These are phyloP conservation scores for Arthroderma uncinatum DNA, from an alignment of 2,329 filamentous ascomycete genomes.

Conservation along the genomic window DNA sequence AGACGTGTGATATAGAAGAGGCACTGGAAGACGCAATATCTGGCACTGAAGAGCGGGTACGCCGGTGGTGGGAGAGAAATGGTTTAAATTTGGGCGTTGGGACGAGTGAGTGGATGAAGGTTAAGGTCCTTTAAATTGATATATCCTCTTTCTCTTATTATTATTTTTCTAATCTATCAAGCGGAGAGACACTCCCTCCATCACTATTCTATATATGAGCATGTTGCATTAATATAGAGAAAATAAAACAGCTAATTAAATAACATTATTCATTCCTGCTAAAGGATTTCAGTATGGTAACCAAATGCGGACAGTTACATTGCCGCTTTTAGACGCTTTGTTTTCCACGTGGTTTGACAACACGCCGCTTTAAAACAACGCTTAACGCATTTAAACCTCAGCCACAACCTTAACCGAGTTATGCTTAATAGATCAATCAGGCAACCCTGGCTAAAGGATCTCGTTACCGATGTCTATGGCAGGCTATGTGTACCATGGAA, in stretches of 20 bases:
- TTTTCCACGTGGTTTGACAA: background rate
- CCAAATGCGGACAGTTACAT: too few relatives aligned
- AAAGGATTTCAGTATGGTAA: too few relatives aligned
- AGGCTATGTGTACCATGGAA: too few relatives aligned
- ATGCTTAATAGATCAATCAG: background rate
- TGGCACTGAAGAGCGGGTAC: constrained; percentile 58
- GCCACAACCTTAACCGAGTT: background rate
- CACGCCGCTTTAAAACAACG: background rate
- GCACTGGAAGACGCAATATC: constrained; percentile 77
- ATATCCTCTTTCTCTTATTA: background rate
- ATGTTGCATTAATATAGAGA: too few relatives aligned
- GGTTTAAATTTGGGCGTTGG: constrained; percentile 70
- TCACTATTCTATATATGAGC: too few relatives aligned
- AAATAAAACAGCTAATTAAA: too few relatives aligned
- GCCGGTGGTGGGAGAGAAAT: constrained; percentile 79
- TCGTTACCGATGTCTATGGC: too few relatives aligned
- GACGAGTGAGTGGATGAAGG: constrained; percentile 83
- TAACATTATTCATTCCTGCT: too few relatives aligned
- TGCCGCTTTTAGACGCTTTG: background rate
- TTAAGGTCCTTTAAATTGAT: constrained; percentile 52
- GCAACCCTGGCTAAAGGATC: too few relatives aligned
- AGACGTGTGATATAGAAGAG: constrained; percentile 91
- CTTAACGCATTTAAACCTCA: too few relatives aligned
- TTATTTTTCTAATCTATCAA: background rate
- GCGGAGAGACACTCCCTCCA: too few relatives aligned